Evolutionary conservation across 345 rosid genomes (phyloP), one percentile per base, ranked within the genome.

Genomic region (Excoecaria agallocha): DNA sequence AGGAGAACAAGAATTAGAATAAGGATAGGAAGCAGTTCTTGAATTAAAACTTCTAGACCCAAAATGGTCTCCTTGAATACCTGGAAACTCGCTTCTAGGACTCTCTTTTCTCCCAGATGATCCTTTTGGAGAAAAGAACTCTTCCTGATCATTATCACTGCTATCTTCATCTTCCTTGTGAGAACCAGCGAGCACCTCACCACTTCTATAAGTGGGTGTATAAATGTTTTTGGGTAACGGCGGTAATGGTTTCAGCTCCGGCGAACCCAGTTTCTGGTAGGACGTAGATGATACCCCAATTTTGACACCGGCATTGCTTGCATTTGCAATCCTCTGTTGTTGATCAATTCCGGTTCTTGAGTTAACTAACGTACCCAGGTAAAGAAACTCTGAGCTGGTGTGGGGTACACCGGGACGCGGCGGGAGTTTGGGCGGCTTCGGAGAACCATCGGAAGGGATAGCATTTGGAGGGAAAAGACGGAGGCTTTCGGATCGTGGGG

Each of bases 201-300:
- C 84, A 54, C 89, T 89, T 62, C 77, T 75, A 76, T 77, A 77
- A 43, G 56, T 84, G 2, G 78, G 88, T 57, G 84, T 78, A 78
- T 57, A 85, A 50, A 80, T 84, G 60, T 79, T 64, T 59, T 85
- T 85, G 8, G 96, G 99, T 60, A 91, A 83, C 25, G 97, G 96
- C n/a, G 97, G 97, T 41, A 96, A 83, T 10, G 97, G 99, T 51
- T 78, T 91, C 59, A 95, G 90, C 87, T 95, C 98, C 5, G 99
- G 99, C 1, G 99, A 93, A 55, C 89, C 96, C 3, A 89, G 80
- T 52, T 91, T 93, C 55, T 73, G 86, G 74, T 87, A 88, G 11
- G 81, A 71, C 0, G 81, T 49, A 0, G 86, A 73, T 68, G 89
- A 65, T 17, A 83, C 85, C 55, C 92, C 85, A 8, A 88, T 81